phyloP scores from a whole-genome alignment of 2,329 filamentous ascomycete species.

The Aureobasidium sp. region DNA sequence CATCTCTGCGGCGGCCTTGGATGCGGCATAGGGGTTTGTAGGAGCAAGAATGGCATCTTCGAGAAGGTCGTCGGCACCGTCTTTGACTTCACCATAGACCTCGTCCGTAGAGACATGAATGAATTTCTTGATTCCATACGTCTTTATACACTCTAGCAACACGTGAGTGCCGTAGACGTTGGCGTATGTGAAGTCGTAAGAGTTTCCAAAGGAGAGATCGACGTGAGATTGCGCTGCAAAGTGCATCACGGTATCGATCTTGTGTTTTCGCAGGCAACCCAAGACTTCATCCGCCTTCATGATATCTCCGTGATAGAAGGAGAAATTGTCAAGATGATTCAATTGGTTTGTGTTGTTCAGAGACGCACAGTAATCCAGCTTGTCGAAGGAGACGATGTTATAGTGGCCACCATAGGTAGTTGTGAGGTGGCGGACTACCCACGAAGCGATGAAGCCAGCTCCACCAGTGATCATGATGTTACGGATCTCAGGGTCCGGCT shows the following conservation, averaged over 20 bases:
- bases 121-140: slow-evolving; percentile 61
- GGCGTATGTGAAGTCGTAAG: slow-evolving; percentile 70
- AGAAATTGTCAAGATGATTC: slow-evolving; percentile 61
- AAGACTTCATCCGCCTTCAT: slow-evolving; percentile 63
- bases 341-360: slow-evolving; percentile 70
- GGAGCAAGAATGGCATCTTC: slow-evolving; percentile 69
- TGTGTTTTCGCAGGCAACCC: slow-evolving; percentile 60
- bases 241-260: slow-evolving; percentile 73
- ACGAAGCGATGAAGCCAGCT: slow-evolving; percentile 78
- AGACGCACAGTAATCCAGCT: slow-evolving; percentile 74
- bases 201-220: slow-evolving; percentile 74
- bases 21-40: slow-evolving; percentile 56
- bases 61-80: slow-evolving; percentile 61
- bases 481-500: slow-evolving; percentile 58
- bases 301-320: slow-evolving; percentile 72
- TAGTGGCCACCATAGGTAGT: slow-evolving; percentile 66
- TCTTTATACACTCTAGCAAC: slow-evolving; percentile 67
- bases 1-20: slow-evolving; percentile 31
- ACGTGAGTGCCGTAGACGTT: slow-evolving; percentile 80
- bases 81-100: slow-evolving; percentile 72
- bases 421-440: slow-evolving; percentile 71
- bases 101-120: slow-evolving; percentile 80
- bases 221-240: slow-evolving; percentile 80
- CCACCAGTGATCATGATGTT: slow-evolving; percentile 81
- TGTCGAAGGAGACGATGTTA: slow-evolving; percentile 76